phyloP scores from a whole-genome alignment of 2,329 filamentous ascomycete species.

The Anthostomella pinea region DNA sequence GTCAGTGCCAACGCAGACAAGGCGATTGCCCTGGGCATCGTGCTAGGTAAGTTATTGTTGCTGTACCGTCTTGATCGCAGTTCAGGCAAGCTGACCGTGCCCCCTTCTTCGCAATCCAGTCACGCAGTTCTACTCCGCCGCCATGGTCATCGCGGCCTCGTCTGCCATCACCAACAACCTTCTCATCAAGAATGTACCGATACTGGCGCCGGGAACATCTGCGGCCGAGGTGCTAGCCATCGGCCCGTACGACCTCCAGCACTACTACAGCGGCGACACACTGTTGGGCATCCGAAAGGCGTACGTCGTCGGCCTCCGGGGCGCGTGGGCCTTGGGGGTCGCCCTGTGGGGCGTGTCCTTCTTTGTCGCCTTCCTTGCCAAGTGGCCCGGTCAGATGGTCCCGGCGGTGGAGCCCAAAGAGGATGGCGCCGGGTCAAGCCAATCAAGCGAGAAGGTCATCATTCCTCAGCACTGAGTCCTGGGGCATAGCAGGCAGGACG shows the following conservation, averaged over 20 bases:
- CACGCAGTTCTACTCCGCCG: slow-evolving; percentile 10
- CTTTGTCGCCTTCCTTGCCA: slow-evolving; percentile 9
- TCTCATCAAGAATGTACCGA: slow-evolving; percentile 6
- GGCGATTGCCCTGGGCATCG: slow-evolving; percentile 5
- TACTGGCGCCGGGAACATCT: slow-evolving; percentile 4
- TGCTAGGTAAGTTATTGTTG: slow-evolving; percentile 6
- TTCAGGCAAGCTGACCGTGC: slow-evolving; percentile 2
- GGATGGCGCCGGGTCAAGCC: too few species aligned
- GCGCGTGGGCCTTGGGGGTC: slow-evolving; percentile 9
- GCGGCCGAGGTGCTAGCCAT: slow-evolving; percentile 4
- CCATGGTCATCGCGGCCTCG: slow-evolving; percentile 4
- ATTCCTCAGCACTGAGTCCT: too few species aligned
- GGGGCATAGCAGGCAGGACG: too few species aligned
- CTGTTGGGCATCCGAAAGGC: slow-evolving; percentile 9
- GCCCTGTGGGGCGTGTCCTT: slow-evolving; percentile 10
- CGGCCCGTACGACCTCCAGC: slow-evolving; percentile 7
- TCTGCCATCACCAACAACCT: slow-evolving; percentile 13
- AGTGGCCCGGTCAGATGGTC: slow-evolving; percentile 11
- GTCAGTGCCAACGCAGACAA: slow-evolving; percentile 11
- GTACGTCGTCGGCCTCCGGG: slow-evolving; percentile 10
- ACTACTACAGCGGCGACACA: slow-evolving; percentile 7
- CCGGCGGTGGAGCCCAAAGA: slow-evolving; percentile 2
- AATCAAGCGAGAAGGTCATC: too few species aligned
- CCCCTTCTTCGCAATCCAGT: slow-evolving; percentile 3
- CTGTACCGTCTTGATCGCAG: too few species aligned